These are phyloP conservation scores for Umbellularia californica DNA, from an alignment of 164 flowering plant species.

Conservation along the genomic window DNA sequence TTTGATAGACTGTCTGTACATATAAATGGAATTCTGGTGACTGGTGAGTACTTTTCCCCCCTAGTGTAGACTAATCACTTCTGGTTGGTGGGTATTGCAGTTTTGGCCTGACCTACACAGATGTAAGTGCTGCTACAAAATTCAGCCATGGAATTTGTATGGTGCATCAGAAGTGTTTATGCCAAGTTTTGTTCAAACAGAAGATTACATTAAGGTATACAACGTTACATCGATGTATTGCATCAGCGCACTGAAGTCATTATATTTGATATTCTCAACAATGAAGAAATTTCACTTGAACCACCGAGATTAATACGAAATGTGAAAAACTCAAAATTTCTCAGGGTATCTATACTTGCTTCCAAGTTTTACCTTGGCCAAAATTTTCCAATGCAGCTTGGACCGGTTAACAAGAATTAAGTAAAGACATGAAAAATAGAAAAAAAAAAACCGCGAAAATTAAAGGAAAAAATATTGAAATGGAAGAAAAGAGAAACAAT, in stretches of 20 bases:
- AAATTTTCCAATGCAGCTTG: not conserved
- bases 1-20: no score
- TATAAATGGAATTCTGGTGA: no score
- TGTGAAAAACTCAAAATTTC: no score
- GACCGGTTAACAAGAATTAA: not conserved
- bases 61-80: no score
- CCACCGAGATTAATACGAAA: not conserved
- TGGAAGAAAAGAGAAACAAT: not conserved
- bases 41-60: no score
- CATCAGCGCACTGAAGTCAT: not conserved
- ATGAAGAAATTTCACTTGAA: not conserved
- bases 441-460: no score
- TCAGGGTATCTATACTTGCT: not conserved
- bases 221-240: not conserved
- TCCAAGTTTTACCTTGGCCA: not conserved
- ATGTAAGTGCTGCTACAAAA: no score
- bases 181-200: not conserved
- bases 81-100: no score
- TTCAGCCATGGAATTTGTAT: no score
- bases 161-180: no score
- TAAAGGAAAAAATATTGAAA: not conserved
- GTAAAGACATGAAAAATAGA: no score
- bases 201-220: not conserved
- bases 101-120: no score
- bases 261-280: not conserved